Evolutionary conservation across 2,329 filamentous ascomycete genomes (phyloP).

Genomic region (Cladosporium sp.): DNA sequence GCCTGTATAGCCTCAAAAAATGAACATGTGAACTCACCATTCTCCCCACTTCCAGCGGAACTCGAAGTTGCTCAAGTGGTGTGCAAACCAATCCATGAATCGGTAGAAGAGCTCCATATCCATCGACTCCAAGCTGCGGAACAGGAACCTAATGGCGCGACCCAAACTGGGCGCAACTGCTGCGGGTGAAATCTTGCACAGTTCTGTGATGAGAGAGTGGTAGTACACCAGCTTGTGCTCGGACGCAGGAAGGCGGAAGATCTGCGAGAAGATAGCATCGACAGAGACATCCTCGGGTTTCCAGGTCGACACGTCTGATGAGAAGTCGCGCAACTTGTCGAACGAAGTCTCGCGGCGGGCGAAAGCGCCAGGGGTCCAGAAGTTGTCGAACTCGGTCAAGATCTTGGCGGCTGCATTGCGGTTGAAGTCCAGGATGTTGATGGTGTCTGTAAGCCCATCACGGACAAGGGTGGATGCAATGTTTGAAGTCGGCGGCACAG

Average conservation of each 20-base stretch:
- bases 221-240: slow-evolving; percentile 97
- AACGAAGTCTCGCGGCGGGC: slow-evolving; percentile 90
- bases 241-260: slow-evolving; percentile 78
- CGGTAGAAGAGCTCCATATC: slow-evolving; percentile 82
- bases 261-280: slow-evolving; percentile 94
- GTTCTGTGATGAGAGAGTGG: slow-evolving; percentile 88
- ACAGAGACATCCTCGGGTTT: slow-evolving; percentile 96
- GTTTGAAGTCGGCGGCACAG: slow-evolving; percentile 71
- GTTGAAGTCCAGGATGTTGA: slow-evolving; percentile 92
- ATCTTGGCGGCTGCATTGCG: slow-evolving; percentile 80
- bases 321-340: slow-evolving; percentile 69
- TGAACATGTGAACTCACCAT: slow-evolving; percentile 55
- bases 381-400: slow-evolving; percentile 90
- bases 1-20: slow-evolving; percentile 9
- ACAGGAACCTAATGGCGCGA: slow-evolving; percentile 86
- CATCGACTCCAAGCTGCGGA: slow-evolving; percentile 73
- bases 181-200: slow-evolving; percentile 90
- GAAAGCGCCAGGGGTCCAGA: slow-evolving; percentile 85
- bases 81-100: slow-evolving; percentile 96
- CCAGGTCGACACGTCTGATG: slow-evolving; percentile 73
- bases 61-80: slow-evolving; percentile 97
- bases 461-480: slow-evolving; percentile 79
- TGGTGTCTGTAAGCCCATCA: slow-evolving; percentile 83
- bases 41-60: slow-evolving; percentile 99
- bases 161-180: slow-evolving; percentile 95